These are phyloP conservation scores for Pichia deserticola DNA, from an alignment of 805 yeast genomes.

Conservation along the genomic window DNA sequence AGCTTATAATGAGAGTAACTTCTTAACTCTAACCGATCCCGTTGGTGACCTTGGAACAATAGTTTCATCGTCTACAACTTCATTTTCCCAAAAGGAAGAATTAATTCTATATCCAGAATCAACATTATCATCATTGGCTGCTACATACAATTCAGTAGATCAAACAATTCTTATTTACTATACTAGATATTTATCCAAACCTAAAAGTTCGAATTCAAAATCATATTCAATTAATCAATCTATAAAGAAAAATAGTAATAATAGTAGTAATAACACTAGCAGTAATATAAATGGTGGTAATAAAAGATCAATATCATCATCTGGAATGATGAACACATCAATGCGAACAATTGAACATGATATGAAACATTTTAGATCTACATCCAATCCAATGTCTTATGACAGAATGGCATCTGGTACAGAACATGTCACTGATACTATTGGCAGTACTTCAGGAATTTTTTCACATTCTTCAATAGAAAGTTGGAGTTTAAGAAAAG, in stretches of 20 bases:
- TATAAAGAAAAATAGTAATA: constrained; percentile 10
- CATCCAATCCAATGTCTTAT: constrained; percentile 34
- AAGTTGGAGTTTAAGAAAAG: constrained; percentile 42
- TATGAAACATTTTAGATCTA: constrained; percentile 27
- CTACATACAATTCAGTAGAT: constrained; percentile 46
- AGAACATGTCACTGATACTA: constrained; percentile 24
- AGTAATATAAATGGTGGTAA: constrained; percentile 9
- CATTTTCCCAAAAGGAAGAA: constrained; percentile 51
- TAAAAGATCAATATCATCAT: constrained; percentile 20
- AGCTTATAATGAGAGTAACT: constrained; percentile 25
- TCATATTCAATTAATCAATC: constrained; percentile 11
- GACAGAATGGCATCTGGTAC: constrained; percentile 40
- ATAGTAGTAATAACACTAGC: too few relatives aligned
- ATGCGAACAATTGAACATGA: constrained; percentile 35
- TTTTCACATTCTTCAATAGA: constrained; percentile 20
- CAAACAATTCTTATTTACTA: constrained; percentile 47
- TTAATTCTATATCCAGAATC: constrained; percentile 46
- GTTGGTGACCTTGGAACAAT: constrained; percentile 65
- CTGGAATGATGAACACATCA: constrained; percentile 27
- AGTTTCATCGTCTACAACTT: constrained; percentile 62
- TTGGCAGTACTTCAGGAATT: constrained; percentile 16
- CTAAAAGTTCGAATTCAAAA: constrained; percentile 14
- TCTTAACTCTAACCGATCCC: constrained; percentile 69
- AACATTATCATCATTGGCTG: constrained; percentile 39
- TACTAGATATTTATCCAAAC: constrained; percentile 34